Percentiles rank a stretch among this genome's conserved stretches.
Evolutionary conservation across 176 grass and related monocot species (phyloP).

Genomic region (Pontederia crassipes): DNA sequence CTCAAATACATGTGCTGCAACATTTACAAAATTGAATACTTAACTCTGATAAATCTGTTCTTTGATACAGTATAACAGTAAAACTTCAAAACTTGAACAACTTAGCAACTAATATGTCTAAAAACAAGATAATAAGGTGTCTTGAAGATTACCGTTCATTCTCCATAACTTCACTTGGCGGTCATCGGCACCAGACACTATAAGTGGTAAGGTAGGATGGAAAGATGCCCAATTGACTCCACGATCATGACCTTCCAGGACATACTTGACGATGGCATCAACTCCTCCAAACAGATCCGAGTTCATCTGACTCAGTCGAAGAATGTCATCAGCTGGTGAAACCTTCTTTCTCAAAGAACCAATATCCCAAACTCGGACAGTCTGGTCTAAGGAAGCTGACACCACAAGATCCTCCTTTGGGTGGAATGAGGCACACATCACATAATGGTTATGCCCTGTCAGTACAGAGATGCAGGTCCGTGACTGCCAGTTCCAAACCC

Average conservation of each 20-base stretch:
- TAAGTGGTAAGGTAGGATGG: constrained; percentile 67
- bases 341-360: constrained; percentile 64
- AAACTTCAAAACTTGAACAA: not conserved
- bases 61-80: not conserved
- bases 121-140: not conserved
- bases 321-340: constrained; percentile 69
- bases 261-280: constrained; percentile 83
- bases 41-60: too few relatives aligned
- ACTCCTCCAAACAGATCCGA: constrained; percentile 82
- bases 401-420: constrained; percentile 88
- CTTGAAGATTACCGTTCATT: constrained; percentile 66
- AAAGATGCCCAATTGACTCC: constrained; percentile 91
- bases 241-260: constrained; percentile 84
- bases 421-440: constrained; percentile 95
- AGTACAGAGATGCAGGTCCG: constrained; percentile 73
- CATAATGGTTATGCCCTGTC: constrained; percentile 89
- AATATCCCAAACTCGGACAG: constrained; percentile 84
- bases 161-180: constrained; percentile 90
- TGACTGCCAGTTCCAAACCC: constrained; percentile 95
- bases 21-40: not conserved
- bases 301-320: constrained; percentile 79
- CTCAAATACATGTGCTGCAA: not conserved
- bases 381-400: constrained; percentile 80
- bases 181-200: constrained; percentile 85
- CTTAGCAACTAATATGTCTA: not conserved